phyloP scores from a whole-genome alignment of 2,329 filamentous ascomycete genomes.

The Curvularia spicifera region DNA sequence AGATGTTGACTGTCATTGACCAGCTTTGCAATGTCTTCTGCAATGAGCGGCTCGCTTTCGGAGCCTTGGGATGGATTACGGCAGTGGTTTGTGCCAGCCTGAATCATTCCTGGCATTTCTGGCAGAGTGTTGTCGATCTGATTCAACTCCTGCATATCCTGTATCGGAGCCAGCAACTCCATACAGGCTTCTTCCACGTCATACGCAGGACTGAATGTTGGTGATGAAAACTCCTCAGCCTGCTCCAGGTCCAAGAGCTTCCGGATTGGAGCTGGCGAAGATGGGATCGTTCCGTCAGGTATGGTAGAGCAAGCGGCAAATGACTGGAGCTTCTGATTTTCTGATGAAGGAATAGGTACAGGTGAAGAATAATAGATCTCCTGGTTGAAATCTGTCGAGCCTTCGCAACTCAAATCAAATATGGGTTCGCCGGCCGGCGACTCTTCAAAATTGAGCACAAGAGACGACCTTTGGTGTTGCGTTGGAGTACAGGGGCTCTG shows the following conservation, averaged over 20 bases:
- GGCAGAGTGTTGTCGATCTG: background rate
- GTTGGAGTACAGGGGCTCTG: conserved; percentile 25
- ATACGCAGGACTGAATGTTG: conserved; percentile 4
- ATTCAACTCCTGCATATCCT: conserved; percentile 27
- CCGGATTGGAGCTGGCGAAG: conserved; percentile 39
- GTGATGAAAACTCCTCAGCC: conserved; percentile 7
- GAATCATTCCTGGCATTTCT: conserved; percentile 13
- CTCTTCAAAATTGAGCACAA: conserved; percentile 36
- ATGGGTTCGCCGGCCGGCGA: conserved; percentile 34
- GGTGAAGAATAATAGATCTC: conserved; percentile 38
- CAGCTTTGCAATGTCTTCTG: background rate
- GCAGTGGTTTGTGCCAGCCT: background rate
- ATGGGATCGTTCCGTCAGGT: conserved; percentile 34
- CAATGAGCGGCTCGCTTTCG: background rate
- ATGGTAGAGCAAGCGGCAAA: conserved; percentile 15
- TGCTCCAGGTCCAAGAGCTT: conserved; percentile 27
- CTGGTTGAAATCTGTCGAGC: conserved; percentile 24
- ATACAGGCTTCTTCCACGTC: background rate
- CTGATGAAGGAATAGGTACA: conserved; percentile 33
- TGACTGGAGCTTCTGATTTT: conserved; percentile 4
- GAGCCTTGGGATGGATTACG: background rate
- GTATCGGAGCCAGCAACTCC: conserved; percentile 32
- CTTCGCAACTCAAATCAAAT: conserved; percentile 28
- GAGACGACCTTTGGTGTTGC: conserved; percentile 25
- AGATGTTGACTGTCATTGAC: background rate